Evolutionary conservation across 495 filamentous ascomycete genomes (phyloP), one percentile per base, ranked within the genome.

Genomic region (Hamigera avellanea): DNA sequence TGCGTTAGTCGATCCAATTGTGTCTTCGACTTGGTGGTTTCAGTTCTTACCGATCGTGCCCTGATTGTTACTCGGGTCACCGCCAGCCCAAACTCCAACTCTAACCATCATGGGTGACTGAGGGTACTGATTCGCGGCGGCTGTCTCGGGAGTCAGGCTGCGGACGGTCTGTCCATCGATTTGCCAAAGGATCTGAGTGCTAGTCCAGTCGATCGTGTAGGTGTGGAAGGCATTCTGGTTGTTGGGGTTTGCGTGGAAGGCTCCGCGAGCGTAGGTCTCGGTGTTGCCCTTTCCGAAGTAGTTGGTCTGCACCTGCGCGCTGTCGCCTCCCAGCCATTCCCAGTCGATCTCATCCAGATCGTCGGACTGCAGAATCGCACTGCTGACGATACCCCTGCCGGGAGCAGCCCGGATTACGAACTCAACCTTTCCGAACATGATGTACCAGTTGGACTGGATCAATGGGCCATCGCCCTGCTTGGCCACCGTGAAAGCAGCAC

Each of bases 271-370:
- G 54, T 72, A 81, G 19, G 66, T 64, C 6, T 61, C 68, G 29
- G 84, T 86, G 41, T 73, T 55, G 26, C 84, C 85, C 54, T 91
- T 89, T 48, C 86, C 85, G 45, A 86, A 94, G 50, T 86, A 93
- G 61, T 93, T 93, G 62, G 68, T 87, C 47, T 83, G 75, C 12
- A 75, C 82, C 16, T 68, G 51, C 30, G 61, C 64, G 28, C 58
- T 53, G 45, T 84, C 75, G 19, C 69, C 75, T 32, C 84, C 82
- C 14, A 84, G 69, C 63, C 83, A 88, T 53, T 89, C 86, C 80
- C 81, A 89, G 56, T 93, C 87, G 38, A 95, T 80, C 52, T 95
- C 87, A 50, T 95, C 87, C 14, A 93, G 66, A 45, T 83, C 77
- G 45, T 93, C 86, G 21, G 82, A 87, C 46, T 86, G 73, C 47